Percentiles rank a stretch among this genome's conserved stretches.
phyloP scores from a whole-genome alignment of 331 rosid genomes.

The Quercus lobata region DNA sequence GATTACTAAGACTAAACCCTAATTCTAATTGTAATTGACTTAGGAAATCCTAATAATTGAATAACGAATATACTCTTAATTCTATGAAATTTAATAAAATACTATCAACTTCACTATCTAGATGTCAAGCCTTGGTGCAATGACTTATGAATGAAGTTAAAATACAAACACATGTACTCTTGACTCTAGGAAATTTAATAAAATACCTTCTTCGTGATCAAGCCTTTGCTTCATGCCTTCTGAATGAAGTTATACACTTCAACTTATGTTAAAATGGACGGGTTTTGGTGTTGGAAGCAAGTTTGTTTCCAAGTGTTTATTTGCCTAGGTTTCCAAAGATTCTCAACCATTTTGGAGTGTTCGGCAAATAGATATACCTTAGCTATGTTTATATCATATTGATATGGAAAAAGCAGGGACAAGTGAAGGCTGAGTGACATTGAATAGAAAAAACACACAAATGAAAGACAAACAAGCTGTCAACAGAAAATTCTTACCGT shows the following conservation, averaged over 20 bases:
- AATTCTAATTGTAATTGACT: no score
- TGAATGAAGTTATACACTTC: neutral
- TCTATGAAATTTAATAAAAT: no score
- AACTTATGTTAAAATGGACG: neutral
- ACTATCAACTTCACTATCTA: no score
- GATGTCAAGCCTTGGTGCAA: no score
- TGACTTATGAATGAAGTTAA: no score
- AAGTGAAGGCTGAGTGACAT: neutral
- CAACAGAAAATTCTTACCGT: constrained; percentile 38
- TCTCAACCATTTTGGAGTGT: neutral
- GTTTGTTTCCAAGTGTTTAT: neutral
- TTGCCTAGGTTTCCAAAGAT: neutral
- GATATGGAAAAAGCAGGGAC: neutral
- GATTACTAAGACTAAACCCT: no score
- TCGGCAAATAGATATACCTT: neutral
- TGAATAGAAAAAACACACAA: neutral
- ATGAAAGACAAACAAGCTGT: neutral
- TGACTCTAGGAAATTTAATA: no score
- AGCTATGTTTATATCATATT: neutral
- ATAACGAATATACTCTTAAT: no score
- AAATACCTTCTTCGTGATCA: neutral
- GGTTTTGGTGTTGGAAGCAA: neutral
- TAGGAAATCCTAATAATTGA: no score
- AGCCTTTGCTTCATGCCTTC: neutral
- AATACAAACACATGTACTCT: no score